Percentiles rank a stretch among this genome's conserved stretches.
Evolutionary conservation across 495 filamentous ascomycete genomes (phyloP).

Genomic region (Talaromyces stipitatus): DNA sequence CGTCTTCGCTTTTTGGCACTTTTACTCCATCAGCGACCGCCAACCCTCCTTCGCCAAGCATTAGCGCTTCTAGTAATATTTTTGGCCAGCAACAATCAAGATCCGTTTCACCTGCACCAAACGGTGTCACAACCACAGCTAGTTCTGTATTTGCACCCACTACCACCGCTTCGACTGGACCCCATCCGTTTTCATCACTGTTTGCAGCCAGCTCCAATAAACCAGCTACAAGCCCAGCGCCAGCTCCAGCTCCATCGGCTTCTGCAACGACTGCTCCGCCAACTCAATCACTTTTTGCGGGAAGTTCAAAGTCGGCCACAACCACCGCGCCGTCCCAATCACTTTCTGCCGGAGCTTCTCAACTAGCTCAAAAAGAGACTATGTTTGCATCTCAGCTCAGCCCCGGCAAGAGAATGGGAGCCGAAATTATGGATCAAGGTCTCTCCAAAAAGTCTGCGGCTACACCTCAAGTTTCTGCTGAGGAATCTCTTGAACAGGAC

Average conservation of each 20-base stretch:
- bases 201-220: background rate
- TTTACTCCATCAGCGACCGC: constrained; percentile 11
- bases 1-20: constrained; percentile 17
- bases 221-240: background rate
- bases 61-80: background rate
- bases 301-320: background rate
- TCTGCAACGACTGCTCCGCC: background rate
- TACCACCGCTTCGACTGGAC: constrained; percentile 11
- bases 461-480: background rate
- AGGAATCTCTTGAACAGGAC: background rate
- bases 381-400: background rate
- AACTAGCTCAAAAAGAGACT: background rate
- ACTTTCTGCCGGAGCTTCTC: background rate
- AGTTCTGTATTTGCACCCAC: constrained; percentile 9
- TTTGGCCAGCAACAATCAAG: constrained; percentile 1
- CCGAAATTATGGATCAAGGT: background rate
- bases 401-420: background rate
- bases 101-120: background rate
- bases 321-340: background rate
- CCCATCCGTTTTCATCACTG: background rate
- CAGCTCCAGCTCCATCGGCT: background rate
- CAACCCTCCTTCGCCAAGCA: background rate
- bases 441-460: background rate
- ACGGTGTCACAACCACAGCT: background rate
- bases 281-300: background rate